A percentile compares a stretch with the other conserved stretches of the same genome.
phyloP scores from a whole-genome alignment of 345 rosid genomes.

The Pugionium dolabratum region DNA sequence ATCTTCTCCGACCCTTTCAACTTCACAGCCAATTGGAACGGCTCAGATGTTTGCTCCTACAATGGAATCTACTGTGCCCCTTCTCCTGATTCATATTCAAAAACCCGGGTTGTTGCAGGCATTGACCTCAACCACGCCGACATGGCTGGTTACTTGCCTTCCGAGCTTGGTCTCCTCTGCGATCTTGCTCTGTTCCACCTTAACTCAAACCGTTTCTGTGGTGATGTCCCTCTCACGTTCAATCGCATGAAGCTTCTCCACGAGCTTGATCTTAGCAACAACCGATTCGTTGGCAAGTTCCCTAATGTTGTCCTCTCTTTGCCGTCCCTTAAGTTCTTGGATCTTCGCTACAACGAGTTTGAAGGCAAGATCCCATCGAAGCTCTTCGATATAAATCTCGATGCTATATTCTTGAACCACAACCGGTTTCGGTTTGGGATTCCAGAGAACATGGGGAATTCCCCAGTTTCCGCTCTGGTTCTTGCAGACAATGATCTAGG shows the following conservation, averaged over 20 bases:
- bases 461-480: constrained; percentile 70
- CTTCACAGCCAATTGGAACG: constrained; percentile 70
- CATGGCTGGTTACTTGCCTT: constrained; percentile 66
- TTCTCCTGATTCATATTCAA: constrained; percentile 35
- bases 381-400: constrained; percentile 61
- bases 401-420: constrained; percentile 65
- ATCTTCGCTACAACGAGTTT: constrained; percentile 76
- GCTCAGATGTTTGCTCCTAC: constrained; percentile 65
- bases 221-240: constrained; percentile 57
- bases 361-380: constrained; percentile 65
- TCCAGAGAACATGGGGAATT: constrained; percentile 67
- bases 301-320: constrained; percentile 58
- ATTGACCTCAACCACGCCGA: constrained; percentile 77
- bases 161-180: constrained; percentile 60
- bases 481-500: constrained; percentile 74
- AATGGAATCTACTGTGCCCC: constrained; percentile 59
- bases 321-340: constrained; percentile 63
- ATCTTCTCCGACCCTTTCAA: constrained; percentile 71
- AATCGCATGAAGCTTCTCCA: constrained; percentile 55
- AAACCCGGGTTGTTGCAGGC: constrained; percentile 58
- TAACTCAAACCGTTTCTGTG: constrained; percentile 75
- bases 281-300: constrained; percentile 71
- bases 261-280: constrained; percentile 78
- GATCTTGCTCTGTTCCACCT: constrained; percentile 74
- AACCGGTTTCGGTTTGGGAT: constrained; percentile 66